A percentile compares a stretch with the other conserved stretches of the same genome.
Evolutionary conservation across 352 stramenopile species (phyloP).

Genomic region (Pythium aphanidermatum): DNA sequence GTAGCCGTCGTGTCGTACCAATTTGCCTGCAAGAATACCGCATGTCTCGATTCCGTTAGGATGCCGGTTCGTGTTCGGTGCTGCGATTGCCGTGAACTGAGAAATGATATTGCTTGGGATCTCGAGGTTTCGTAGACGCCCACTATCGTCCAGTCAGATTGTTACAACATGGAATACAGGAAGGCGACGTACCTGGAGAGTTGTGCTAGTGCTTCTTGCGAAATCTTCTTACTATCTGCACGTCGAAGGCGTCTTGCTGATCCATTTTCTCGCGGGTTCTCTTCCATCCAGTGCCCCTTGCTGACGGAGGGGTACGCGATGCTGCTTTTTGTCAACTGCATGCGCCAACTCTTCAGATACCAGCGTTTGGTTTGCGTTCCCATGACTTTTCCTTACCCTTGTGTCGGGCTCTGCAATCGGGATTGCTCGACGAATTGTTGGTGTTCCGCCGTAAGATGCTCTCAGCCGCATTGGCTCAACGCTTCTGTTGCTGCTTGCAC

Average conservation of each 20-base stretch:
- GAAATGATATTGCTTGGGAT: constrained; percentile 67
- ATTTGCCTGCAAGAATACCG: constrained; percentile 77
- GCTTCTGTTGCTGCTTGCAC: not conserved
- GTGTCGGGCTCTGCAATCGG: no score
- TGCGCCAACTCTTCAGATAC: no score
- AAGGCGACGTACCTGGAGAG: constrained; percentile 40
- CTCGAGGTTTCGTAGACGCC: constrained; percentile 54
- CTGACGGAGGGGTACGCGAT: constrained; percentile 46
- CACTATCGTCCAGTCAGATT: constrained; percentile 19
- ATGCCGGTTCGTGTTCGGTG: constrained; percentile 61
- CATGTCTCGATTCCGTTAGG: constrained; percentile 89
- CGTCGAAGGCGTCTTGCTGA: constrained; percentile 9
- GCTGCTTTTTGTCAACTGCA: constrained; percentile 4
- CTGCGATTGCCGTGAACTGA: constrained; percentile 76
- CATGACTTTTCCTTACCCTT: no score
- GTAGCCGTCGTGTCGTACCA: constrained; percentile 32
- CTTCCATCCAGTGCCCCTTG: constrained; percentile 59
- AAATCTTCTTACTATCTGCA: constrained; percentile 45
- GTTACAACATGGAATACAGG: not conserved
- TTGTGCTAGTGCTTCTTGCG: constrained; percentile 48
- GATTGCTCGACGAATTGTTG: not conserved
- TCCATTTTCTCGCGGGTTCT: constrained; percentile 3
- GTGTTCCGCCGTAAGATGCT: constrained; percentile 1
- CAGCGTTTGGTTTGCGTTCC: no score
- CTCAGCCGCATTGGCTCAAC: constrained; percentile 1